These are phyloP conservation scores for Sequoiadendron giganteum DNA, from an alignment of 75 land plant genomes.

Conservation along the genomic window DNA sequence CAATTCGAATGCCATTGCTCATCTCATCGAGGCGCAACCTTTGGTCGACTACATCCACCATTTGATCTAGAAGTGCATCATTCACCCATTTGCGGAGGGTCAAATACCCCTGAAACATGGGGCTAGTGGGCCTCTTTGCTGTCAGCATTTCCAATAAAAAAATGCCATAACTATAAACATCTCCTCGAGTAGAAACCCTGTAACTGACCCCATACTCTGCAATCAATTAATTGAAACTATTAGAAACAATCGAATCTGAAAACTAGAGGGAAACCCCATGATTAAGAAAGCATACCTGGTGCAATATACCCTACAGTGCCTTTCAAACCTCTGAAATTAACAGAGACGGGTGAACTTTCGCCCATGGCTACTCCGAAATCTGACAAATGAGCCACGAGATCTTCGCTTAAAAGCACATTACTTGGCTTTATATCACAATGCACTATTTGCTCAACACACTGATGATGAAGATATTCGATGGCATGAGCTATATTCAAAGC, in stretches of 20 bases:
- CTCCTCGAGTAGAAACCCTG: not conserved
- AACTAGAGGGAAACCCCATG: not conserved
- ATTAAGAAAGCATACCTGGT: conserved; percentile 38
- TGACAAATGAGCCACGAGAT: conserved; percentile 46
- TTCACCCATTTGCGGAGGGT: not conserved
- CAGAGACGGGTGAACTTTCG: conserved; percentile 2
- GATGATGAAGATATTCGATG: conserved; percentile 67
- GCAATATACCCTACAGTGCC: conserved; percentile 68
- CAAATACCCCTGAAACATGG: not conserved
- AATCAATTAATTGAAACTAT: not conserved
- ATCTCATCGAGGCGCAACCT: no score
- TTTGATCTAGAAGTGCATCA: not conserved
- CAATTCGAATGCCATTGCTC: not conserved
- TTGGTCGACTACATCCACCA: not conserved
- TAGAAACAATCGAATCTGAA: not conserved
- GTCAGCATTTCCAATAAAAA: not conserved
- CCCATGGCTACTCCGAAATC: conserved; percentile 50
- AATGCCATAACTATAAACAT: conserved; percentile 5
- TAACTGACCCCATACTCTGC: not conserved
- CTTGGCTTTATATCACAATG: conserved; percentile 73
- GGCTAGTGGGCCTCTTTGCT: not conserved
- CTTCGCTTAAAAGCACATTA: conserved; percentile 57
- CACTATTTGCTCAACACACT: conserved; percentile 59
- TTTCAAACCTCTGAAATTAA: conserved; percentile 20
- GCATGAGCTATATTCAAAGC: conserved; percentile 66